Conservation (phyloP, 306 rosid species). For the Dalbergia cochinchinensis region DNA sequence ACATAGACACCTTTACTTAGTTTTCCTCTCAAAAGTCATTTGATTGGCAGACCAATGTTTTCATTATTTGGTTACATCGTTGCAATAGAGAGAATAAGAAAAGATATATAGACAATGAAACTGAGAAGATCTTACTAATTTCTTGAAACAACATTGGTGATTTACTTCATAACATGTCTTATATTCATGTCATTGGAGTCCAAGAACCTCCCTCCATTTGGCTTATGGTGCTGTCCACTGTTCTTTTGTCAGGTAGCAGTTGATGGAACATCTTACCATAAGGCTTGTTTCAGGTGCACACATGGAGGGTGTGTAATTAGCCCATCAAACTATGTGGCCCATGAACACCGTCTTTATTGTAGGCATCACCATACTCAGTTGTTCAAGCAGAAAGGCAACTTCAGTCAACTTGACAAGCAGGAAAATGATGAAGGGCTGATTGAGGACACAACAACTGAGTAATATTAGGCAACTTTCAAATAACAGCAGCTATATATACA, state of each 20-base stretch:
- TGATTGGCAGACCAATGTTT: background rate
- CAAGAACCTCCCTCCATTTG: background rate
- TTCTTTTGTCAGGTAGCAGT: slow-evolving; percentile 70
- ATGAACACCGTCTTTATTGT: slow-evolving; percentile 86
- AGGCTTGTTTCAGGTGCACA: slow-evolving; percentile 81
- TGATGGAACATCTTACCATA: slow-evolving; percentile 85
- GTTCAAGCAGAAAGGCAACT: slow-evolving; percentile 91
- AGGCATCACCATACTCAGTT: slow-evolving; percentile 93
- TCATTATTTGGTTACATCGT: too few relatives aligned
- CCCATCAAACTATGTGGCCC: slow-evolving; percentile 93
- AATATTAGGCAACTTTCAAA: slow-evolving; percentile 17
- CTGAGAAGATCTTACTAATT: background rate
- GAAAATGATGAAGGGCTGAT: slow-evolving; percentile 56
- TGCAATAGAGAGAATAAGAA: too few relatives aligned
- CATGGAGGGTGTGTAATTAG: slow-evolving; percentile 96
- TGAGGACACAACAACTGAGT: slow-evolving; percentile 52
- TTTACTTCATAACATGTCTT: background rate
- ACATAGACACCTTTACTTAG: background rate
- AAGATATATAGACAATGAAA: too few relatives aligned
- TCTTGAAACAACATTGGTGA: slow-evolving; percentile 27
- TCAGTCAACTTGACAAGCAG: slow-evolving; percentile 77
- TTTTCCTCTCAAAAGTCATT: slow-evolving; percentile 4
- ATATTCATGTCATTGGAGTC: too few relatives aligned
- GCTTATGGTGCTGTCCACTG: slow-evolving; percentile 2
- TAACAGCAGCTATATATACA: slow-evolving; percentile 1